A percentile compares a stretch with the other conserved stretches of the same genome.
phyloP scores from a whole-genome alignment of 345 rosid species.

The Camelina hispida region DNA sequence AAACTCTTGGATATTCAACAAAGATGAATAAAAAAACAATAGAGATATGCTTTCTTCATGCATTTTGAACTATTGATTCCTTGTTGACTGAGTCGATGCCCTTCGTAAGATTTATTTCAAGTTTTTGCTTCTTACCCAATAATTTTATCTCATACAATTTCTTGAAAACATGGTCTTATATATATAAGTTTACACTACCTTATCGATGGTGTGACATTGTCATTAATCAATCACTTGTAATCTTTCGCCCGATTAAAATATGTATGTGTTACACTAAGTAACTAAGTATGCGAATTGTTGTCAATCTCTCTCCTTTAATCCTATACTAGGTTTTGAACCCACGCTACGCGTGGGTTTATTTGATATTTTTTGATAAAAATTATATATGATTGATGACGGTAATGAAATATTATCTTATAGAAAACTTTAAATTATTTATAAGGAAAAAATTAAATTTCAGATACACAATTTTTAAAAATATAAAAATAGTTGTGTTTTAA shows the following conservation, averaged over 20 bases:
- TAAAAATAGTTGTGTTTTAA: no score
- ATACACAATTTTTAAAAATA: no score
- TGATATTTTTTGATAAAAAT: no score
- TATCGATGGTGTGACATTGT: background rate
- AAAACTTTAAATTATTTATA: no score
- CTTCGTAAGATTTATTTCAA: background rate
- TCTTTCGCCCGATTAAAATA: background rate
- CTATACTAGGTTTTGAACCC: no score
- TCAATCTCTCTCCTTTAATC: no score
- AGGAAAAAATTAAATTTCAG: no score
- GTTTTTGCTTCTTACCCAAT: background rate
- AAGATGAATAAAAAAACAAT: background rate
- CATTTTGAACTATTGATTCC: background rate
- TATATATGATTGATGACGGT: no score
- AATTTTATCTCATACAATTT: background rate
- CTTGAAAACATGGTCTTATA: background rate
- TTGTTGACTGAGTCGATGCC: background rate
- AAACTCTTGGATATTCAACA: background rate
- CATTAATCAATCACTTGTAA: background rate
- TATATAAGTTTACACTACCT: background rate
- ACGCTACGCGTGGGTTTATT: no score
- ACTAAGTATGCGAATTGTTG: background rate
- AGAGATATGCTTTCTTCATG: background rate
- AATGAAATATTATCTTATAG: no score
- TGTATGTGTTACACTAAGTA: background rate